Conservation (phyloP, 305 asterid genomes). For the Rubia peregrina region DNA sequence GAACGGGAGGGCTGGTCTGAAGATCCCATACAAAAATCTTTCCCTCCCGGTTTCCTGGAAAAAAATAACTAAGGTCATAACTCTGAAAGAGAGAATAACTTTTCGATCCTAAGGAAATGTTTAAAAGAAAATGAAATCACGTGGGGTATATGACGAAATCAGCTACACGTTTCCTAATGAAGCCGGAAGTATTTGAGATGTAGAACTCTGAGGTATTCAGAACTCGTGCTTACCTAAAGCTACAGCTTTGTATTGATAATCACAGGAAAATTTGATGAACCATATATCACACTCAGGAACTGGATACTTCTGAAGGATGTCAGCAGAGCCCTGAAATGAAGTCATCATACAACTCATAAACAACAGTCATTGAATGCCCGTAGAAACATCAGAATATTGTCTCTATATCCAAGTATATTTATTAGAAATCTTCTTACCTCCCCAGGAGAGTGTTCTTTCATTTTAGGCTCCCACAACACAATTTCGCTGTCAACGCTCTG, state of each 20-base stretch:
- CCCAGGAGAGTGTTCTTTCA: constrained; percentile 92
- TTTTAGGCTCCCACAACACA: constrained; percentile 92
- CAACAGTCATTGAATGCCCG: neutral
- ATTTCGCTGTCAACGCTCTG: constrained; percentile 97
- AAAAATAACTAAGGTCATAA: constrained; percentile 3
- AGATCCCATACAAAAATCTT: constrained; percentile 91
- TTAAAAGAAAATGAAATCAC: neutral
- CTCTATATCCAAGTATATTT: neutral
- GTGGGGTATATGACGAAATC: neutral
- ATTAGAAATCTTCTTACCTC: constrained; percentile 52
- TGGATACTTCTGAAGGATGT: constrained; percentile 88
- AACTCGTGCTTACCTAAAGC: constrained; percentile 58
- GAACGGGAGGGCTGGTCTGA: constrained; percentile 80
- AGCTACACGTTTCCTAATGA: neutral
- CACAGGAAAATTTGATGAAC: constrained; percentile 96
- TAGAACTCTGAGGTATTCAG: neutral
- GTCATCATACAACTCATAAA: constrained; percentile 20
- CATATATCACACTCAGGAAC: constrained; percentile 98
- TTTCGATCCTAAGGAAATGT: neutral
- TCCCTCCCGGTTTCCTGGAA: constrained; percentile 88
- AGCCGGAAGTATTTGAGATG: neutral
- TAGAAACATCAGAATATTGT: neutral
- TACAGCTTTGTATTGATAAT: constrained; percentile 62
- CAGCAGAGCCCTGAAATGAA: constrained; percentile 70
- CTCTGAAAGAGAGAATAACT: neutral